A percentile compares a stretch with the other conserved stretches of the same genome.
These are phyloP conservation scores for Vigna trinervia DNA, from an alignment of 306 rosid genomes.

Conservation along the genomic window DNA sequence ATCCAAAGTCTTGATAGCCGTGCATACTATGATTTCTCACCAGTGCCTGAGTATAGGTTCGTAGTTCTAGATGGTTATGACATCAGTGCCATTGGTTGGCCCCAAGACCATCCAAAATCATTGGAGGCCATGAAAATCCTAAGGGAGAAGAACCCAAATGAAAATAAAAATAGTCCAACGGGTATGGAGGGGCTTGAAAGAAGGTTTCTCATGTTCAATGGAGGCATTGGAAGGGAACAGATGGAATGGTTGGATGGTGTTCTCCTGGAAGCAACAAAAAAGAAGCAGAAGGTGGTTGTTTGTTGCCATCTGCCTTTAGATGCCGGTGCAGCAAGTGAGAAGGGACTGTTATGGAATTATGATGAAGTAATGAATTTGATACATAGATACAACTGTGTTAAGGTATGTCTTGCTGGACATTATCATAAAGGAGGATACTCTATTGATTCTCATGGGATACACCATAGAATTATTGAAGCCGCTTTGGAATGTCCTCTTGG, in stretches of 20 bases:
- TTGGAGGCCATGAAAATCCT: slow-evolving; percentile 69
- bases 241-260: slow-evolving; percentile 78
- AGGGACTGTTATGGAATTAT: slow-evolving; percentile 80
- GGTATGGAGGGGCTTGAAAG: slow-evolving; percentile 74
- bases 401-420: slow-evolving; percentile 84
- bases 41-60: slow-evolving; percentile 71
- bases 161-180: slow-evolving; percentile 79
- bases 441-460: slow-evolving; percentile 82
- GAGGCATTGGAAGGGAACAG: slow-evolving; percentile 88
- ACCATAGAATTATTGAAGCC: slow-evolving; percentile 90
- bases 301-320: slow-evolving; percentile 88
- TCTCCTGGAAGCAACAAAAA: slow-evolving; percentile 69
- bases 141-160: slow-evolving; percentile 73
- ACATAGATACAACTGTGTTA: slow-evolving; percentile 74
- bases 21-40: slow-evolving; percentile 89
- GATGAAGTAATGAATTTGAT: slow-evolving; percentile 82
- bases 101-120: slow-evolving; percentile 68
- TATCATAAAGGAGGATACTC: slow-evolving; percentile 82
- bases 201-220: slow-evolving; percentile 93
- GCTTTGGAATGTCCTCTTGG: slow-evolving; percentile 95
- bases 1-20: slow-evolving; percentile 58
- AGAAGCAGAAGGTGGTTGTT: slow-evolving; percentile 77
- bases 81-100: slow-evolving; percentile 93
- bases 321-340: slow-evolving; percentile 60
- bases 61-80: slow-evolving; percentile 87